Evolutionary conservation across 2,329 filamentous ascomycete species (phyloP).

Genomic region (Zymoseptoria brevis): DNA sequence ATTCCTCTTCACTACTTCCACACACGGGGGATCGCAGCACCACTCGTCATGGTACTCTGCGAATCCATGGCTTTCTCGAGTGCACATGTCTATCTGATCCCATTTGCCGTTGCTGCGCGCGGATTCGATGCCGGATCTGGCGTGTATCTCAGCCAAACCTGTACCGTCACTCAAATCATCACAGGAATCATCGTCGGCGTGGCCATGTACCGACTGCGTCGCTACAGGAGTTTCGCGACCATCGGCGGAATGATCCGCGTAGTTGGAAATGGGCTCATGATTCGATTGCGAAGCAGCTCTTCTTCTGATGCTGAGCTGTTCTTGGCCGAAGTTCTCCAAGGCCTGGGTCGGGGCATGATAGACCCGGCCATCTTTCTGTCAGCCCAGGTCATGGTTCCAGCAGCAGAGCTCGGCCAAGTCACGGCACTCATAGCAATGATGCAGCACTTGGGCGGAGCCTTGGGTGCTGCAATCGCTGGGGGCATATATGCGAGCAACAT

Average conservation of each 20-base stretch:
- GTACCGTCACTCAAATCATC: slow-evolving; percentile 33
- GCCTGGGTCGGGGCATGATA: slow-evolving; percentile 41
- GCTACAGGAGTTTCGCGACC: slow-evolving; percentile 43
- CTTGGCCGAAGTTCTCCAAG: slow-evolving; percentile 43
- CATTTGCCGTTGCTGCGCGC: slow-evolving; percentile 40
- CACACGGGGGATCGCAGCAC: slow-evolving; percentile 37
- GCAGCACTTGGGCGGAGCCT: slow-evolving; percentile 31
- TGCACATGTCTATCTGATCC: slow-evolving; percentile 44
- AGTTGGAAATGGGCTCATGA: slow-evolving; percentile 45
- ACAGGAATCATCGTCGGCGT: slow-evolving; percentile 34
- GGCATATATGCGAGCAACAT: slow-evolving; percentile 45
- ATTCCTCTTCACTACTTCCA: slow-evolving; percentile 41
- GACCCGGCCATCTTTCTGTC: slow-evolving; percentile 26
- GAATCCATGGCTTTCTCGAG: slow-evolving; percentile 39
- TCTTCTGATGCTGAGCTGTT: slow-evolving; percentile 42
- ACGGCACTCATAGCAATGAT: slow-evolving; percentile 37
- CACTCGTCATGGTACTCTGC: slow-evolving; percentile 33
- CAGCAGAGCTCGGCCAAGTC: slow-evolving; percentile 41
- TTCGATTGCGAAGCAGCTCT: slow-evolving; percentile 38
- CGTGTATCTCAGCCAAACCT: slow-evolving; percentile 33
- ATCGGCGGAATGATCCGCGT: slow-evolving; percentile 36
- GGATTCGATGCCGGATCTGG: slow-evolving; percentile 35
- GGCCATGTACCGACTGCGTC: slow-evolving; percentile 36
- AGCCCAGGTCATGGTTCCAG: slow-evolving; percentile 37
- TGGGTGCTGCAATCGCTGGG: slow-evolving; percentile 38